These are phyloP conservation scores for Acacia confusa DNA, from an alignment of 306 rosid species.

Conservation along the genomic window DNA sequence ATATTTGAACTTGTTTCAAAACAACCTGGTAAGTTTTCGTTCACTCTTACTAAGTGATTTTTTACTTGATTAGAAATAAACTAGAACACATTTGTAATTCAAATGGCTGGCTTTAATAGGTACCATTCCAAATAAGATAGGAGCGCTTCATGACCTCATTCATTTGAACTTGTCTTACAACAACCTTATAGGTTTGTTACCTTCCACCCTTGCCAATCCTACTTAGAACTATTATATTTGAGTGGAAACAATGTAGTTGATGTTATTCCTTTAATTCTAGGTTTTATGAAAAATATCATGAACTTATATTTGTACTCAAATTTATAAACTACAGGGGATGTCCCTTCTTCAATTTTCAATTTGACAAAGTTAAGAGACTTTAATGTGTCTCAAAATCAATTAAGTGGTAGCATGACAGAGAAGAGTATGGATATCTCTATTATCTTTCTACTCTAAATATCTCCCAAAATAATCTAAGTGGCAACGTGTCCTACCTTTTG, in stretches of 20 bases:
- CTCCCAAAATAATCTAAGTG: neutral
- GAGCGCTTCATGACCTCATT: neutral
- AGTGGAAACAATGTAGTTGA: neutral
- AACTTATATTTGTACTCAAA: neutral
- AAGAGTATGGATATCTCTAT: neutral
- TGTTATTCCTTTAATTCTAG: neutral
- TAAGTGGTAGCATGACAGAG: neutral
- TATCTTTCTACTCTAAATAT: neutral
- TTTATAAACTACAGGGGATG: neutral
- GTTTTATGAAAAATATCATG: neutral
- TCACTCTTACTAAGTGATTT: too few species aligned
- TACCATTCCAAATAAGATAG: too few species aligned
- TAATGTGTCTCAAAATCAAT: neutral
- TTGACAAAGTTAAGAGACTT: neutral
- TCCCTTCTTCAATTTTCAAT: neutral
- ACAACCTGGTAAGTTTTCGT: too few species aligned
- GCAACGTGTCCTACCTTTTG: neutral
- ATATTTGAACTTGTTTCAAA: too few species aligned
- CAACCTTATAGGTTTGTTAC: neutral
- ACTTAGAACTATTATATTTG: neutral
- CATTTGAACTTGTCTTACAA: neutral
- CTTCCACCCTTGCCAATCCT: neutral
- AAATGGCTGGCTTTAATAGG: too few species aligned
- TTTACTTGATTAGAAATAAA: too few species aligned
- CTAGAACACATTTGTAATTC: too few species aligned